A percentile compares a stretch with the other conserved stretches of the same genome.
These are phyloP conservation scores for Lichenothelia convexa DNA, from an alignment of 495 filamentous ascomycete genomes.

Conservation along the genomic window DNA sequence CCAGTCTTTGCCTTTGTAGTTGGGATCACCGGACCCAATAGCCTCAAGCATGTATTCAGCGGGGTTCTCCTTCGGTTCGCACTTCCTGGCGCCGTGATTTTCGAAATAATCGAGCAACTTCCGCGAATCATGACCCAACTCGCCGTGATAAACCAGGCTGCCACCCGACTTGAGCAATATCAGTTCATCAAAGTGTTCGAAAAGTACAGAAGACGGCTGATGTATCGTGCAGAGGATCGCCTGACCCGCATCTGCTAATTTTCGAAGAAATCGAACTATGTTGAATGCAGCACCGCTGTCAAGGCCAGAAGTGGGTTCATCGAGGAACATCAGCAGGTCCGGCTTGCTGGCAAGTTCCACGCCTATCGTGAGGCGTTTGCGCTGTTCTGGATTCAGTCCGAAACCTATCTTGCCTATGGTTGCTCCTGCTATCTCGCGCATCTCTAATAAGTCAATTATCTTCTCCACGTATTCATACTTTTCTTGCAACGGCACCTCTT, in stretches of 20 bases:
- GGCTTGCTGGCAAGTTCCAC: slow-evolving; percentile 52
- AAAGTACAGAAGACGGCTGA: slow-evolving; percentile 54
- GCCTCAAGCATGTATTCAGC: slow-evolving; percentile 55
- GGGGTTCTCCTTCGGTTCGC: slow-evolving; percentile 38
- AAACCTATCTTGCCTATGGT: slow-evolving; percentile 32
- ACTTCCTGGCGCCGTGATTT: slow-evolving; percentile 39
- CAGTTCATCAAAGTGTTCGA: slow-evolving; percentile 56
- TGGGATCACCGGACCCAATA: slow-evolving; percentile 44
- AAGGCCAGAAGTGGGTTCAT: slow-evolving; percentile 60
- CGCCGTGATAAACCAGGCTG: slow-evolving; percentile 54
- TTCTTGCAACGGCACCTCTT: slow-evolving; percentile 30
- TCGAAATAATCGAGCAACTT: slow-evolving; percentile 46
- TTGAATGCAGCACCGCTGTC: slow-evolving; percentile 46
- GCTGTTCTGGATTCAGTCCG: slow-evolving; percentile 40
- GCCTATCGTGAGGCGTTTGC: slow-evolving; percentile 48
- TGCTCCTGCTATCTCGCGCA: slow-evolving; percentile 31
- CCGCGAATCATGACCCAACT: slow-evolving; percentile 34
- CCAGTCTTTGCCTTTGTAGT: slow-evolving; percentile 44
- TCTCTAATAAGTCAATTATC: slow-evolving; percentile 15
- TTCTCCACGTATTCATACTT: slow-evolving; percentile 42
- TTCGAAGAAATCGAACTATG: slow-evolving; percentile 44
- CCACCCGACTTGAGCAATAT: slow-evolving; percentile 52
- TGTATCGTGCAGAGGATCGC: slow-evolving; percentile 61
- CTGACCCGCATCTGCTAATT: slow-evolving; percentile 45
- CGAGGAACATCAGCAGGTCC: slow-evolving; percentile 52